Percentiles rank a stretch among this genome's conserved stretches.
Evolutionary conservation across 2,329 filamentous ascomycete species (phyloP).

Genomic region (Colletotrichum cereale): DNA sequence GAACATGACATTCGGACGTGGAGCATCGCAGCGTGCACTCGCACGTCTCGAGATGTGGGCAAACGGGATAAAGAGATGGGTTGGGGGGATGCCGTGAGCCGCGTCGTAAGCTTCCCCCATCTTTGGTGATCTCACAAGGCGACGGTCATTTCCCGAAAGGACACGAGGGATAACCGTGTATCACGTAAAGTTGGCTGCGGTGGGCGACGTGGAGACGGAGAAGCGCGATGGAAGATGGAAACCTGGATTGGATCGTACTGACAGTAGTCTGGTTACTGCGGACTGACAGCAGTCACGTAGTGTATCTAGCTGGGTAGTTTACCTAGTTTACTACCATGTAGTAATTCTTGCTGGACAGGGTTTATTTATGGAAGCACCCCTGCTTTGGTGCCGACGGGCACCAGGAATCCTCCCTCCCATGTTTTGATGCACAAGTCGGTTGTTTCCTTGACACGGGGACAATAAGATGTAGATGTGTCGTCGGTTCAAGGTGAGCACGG

Average conservation of each 20-base stretch:
- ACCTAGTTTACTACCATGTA: no score
- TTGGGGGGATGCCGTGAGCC: constrained; percentile 13
- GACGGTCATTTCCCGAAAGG: constrained; percentile 24
- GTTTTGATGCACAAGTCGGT: not conserved
- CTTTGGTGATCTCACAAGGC: constrained; percentile 32
- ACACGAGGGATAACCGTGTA: not conserved
- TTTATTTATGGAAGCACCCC: constrained; percentile 36
- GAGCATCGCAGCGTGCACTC: not conserved
- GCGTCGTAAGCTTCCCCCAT: constrained; percentile 2
- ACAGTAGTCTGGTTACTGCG: no score
- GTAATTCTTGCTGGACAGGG: not conserved
- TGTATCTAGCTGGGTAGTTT: no score
- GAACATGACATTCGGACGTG: not conserved
- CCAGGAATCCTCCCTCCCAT: no score
- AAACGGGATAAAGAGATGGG: not conserved
- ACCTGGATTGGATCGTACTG: not conserved
- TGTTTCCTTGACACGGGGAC: not conserved
- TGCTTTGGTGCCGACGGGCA: not conserved
- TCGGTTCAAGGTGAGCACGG: constrained; percentile 1
- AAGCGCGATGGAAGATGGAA: not conserved
- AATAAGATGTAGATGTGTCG: constrained; percentile 10
- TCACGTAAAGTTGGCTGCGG: constrained; percentile 4
- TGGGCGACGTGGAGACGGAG: constrained; percentile 17
- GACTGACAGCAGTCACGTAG: no score
- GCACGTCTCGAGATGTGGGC: not conserved